Evolutionary conservation across 169 alveolate species (phyloP).

Genomic region (Cyclospora cayetanensis): DNA sequence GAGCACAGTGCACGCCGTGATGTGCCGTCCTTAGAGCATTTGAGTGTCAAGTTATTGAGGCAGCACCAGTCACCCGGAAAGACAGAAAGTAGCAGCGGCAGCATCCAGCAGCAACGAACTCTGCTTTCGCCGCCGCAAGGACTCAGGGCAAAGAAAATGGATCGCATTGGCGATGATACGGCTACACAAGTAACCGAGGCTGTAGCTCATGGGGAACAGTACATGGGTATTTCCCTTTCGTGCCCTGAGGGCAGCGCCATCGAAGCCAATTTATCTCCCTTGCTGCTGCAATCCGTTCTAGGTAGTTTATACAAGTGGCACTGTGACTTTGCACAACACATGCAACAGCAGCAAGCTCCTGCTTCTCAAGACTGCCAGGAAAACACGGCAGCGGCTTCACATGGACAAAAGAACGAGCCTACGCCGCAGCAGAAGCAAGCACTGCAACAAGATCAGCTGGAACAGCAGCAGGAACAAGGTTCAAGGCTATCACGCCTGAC

Average conservation of each 20-base stretch:
- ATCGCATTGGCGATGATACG: background rate
- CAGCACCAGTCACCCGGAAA: background rate
- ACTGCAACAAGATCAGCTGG: background rate
- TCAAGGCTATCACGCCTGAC: background rate
- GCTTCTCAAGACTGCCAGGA: too few species aligned
- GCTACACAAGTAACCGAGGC: background rate
- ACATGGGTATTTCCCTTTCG: constrained; percentile 17
- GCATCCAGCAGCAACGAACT: background rate
- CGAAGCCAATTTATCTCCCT: constrained; percentile 42
- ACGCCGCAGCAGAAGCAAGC: background rate
- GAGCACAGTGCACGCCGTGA: background rate
- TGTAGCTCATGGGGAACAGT: background rate
- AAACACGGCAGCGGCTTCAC: too few species aligned
- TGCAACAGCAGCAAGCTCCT: constrained; percentile 40
- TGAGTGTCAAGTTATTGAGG: background rate
- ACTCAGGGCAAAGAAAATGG: too few species aligned
- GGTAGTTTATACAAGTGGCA: constrained; percentile 42
- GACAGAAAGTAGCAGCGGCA: background rate
- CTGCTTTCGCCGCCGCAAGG: background rate
- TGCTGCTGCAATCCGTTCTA: constrained; percentile 39
- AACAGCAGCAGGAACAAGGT: background rate
- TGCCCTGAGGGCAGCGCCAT: constrained; percentile 22
- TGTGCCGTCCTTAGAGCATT: too few species aligned
- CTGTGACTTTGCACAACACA: constrained; percentile 37
- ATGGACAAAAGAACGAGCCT: too few species aligned